Percentiles rank a stretch among this genome's conserved stretches.
Evolutionary conservation across 2,329 filamentous ascomycete genomes (phyloP).

Genomic region (Ceratocystiopsis sp.): DNA sequence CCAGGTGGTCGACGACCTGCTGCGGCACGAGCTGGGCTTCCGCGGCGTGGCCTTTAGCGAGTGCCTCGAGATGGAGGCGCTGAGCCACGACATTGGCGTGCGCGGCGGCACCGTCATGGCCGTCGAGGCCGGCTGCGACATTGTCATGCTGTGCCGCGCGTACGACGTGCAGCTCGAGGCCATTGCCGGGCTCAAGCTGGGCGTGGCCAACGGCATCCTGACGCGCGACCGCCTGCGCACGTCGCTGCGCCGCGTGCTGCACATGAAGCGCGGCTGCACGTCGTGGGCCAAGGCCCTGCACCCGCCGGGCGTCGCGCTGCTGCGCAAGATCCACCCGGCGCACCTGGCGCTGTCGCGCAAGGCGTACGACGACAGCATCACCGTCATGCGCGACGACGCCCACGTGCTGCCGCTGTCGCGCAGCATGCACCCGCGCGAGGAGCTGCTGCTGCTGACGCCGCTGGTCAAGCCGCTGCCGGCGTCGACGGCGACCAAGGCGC

Average conservation of each 20-base stretch:
- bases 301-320: slow-evolving; percentile 57
- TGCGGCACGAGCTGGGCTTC: slow-evolving; percentile 80
- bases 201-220: slow-evolving; percentile 81
- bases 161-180: slow-evolving; percentile 83
- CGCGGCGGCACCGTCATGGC: slow-evolving; percentile 96
- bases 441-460: slow-evolving; percentile 75
- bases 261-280: slow-evolving; percentile 70
- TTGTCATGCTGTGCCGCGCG: slow-evolving; percentile 75
- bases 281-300: slow-evolving; percentile 87
- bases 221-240: slow-evolving; percentile 62
- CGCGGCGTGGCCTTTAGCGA: slow-evolving; percentile 88
- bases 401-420: slow-evolving; percentile 67
- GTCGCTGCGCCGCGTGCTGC: slow-evolving; percentile 62
- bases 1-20: slow-evolving; percentile 77
- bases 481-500: slow-evolving; percentile 60
- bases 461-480: slow-evolving; percentile 85
- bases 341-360: slow-evolving; percentile 68
- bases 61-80: slow-evolving; percentile 89
- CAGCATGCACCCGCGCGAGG: slow-evolving; percentile 68
- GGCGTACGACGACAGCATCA: slow-evolving; percentile 86
- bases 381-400: slow-evolving; percentile 79
- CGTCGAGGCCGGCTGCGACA: slow-evolving; percentile 85
- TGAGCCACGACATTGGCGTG: slow-evolving; percentile 92
- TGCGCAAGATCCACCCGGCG: slow-evolving; percentile 65
- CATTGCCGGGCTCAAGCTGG: slow-evolving; percentile 74